These are phyloP conservation scores for Hyaloscypha hepaticicola DNA, from an alignment of 495 filamentous ascomycete species.

Conservation along the genomic window DNA sequence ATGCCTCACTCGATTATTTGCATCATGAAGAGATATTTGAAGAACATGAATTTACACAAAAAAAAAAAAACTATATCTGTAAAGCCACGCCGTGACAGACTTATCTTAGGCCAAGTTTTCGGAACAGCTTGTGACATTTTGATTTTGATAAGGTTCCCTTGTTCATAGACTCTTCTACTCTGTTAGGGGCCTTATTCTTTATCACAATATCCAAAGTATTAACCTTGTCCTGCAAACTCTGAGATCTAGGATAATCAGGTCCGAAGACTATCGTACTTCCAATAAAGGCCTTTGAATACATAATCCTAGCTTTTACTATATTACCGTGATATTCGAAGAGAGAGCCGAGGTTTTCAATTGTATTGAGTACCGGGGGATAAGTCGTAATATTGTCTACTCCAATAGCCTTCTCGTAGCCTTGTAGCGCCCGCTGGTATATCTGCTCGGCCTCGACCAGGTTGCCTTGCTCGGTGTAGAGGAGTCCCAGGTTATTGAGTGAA, in stretches of 20 bases:
- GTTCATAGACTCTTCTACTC: not conserved
- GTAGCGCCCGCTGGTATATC: no score
- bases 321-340: constrained; percentile 14
- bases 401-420: constrained; percentile 37
- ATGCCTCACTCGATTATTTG: no score
- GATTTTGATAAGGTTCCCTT: not conserved
- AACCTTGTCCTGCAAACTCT: constrained; percentile 8
- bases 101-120: constrained; percentile 12
- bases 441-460: no score
- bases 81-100: no score
- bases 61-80: no score
- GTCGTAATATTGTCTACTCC: constrained; percentile 35
- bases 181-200: not conserved
- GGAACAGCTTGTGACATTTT: constrained; percentile 11
- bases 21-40: no score
- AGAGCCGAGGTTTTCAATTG: not conserved
- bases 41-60: no score
- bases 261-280: constrained; percentile 18
- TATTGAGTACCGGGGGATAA: constrained; percentile 11
- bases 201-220: constrained; percentile 3
- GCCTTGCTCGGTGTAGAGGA: constrained; percentile 33
- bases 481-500: constrained; percentile 30
- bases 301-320: constrained; percentile 13
- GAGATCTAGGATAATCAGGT: constrained; percentile 13
- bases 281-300: constrained; percentile 21